Evolutionary conservation across 208 protist species (phyloP), one percentile per base, ranked within the genome.

Genomic region (Trypanosoma congolense): DNA sequence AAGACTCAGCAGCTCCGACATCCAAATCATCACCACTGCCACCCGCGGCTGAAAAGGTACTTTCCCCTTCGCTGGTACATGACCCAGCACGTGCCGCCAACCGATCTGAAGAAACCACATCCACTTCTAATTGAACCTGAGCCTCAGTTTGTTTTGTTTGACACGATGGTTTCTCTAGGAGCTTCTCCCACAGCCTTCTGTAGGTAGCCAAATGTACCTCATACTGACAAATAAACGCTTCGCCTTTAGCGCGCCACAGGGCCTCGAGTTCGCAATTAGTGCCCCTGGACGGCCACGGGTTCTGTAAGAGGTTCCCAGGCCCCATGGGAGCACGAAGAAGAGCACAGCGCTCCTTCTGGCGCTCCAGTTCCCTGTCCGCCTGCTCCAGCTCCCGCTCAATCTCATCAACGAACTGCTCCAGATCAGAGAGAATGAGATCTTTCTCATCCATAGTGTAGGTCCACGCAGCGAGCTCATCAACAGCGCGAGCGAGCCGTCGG

Each of bases 391-490:
- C 36, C 22, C 25, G 6, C 49, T 83, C 75, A 2, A 58, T 28
- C 6, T 26, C 31, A 4, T 48, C 56, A 19, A 81, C 57, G 5
- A 60, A 49, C 3, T 31, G 14, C 42, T 87, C 80, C 40, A 83
- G 28, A 16, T 66, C 54, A 25, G 67, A 53, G 9, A 87, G 62
- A n/a, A 75, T 74, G 1, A 43, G 41, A 21, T 75, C 69, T 56
- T 80, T 73, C 46, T 87, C 57, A 35, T 58, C 35, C 24, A 77
- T 54, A 33, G 70, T 46, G 45, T 74, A 87, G 36, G 63, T 48
- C 42, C 73, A 74, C 4, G 72, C 81, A 12, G 83, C 64, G 33
- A 89, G 75, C 25, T 70, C 56, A 52, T 89, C 77, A 4, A 80
- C 52, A 35, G 80, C 74, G 21, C 56, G 56, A 14, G 73, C 65